Base-by-base conservation (phyloP, 2,329 filamentous ascomycete genomes). In the Juglanconis oblonga region DNA sequence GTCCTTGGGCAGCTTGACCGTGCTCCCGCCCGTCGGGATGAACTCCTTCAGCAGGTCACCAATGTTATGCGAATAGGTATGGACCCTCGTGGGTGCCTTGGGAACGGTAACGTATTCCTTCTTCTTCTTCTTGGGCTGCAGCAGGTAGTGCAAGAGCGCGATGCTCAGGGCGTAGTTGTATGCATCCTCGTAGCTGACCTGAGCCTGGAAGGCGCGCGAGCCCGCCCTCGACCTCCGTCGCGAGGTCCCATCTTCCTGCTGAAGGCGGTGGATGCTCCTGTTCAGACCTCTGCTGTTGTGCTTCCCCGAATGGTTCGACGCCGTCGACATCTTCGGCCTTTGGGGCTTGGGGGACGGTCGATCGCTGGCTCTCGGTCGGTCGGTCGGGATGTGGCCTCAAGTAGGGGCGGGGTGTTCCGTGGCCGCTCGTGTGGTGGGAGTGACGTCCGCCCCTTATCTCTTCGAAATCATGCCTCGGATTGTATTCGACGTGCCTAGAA, bases 21-120 rank as follows among this genome's bases (percentile, higher is more conserved):
- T 77, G 48, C 54, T 58, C 13, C 66, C 66, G 45, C 70, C 69
- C 7, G 68, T 65, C 7, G 71, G 72, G 52, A 82, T 78, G 71
- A 97, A 94, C 74, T 98, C 94, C 74, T 92, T 92, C 74, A 98
- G 87, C 67, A 97, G 80, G 72, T 96, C 91, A 68, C 89, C 87
- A 61, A 96, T 90, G 62, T 89, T 90, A 62, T 87, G 82, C 17
- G 61, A 61, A 47, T 63, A 63, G 62, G 91, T 87, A 75, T 92
- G 86, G 54, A 77, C 77, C 65, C 81, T 79, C 7, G 83, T 78
- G 63, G 86, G 83, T 58, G 85, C 83, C 67, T 86, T 87, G 53
- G 88, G 77, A 65, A 83, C 71, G 76, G 87, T 76, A 47, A 95
- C 87, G 82, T 92, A 96, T 77, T 97, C 92, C 70, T 94, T 90